Evolutionary conservation across 192 early-diverging fungal genomes (phyloP).

Genomic region (Entomortierella parvispora): DNA sequence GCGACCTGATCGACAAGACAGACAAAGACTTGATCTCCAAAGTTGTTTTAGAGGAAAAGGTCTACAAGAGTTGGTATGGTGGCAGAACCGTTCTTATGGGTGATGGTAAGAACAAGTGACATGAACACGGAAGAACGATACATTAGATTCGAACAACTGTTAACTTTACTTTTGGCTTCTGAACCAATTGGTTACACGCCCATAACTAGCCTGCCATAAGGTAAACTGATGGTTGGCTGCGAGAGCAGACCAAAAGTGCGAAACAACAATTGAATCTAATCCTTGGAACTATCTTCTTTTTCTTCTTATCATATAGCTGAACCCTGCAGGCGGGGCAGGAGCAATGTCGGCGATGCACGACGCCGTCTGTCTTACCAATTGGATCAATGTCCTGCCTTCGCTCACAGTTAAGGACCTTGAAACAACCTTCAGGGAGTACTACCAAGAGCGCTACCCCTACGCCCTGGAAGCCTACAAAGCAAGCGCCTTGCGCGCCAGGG

Average conservation of each 20-base stretch:
- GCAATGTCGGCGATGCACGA: slow-evolving; percentile 4
- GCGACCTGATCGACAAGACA: slow-evolving; percentile 7
- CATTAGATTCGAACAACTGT: no score
- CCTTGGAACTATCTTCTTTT: neutral
- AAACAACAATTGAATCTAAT: no score
- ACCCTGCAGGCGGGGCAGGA: slow-evolving; percentile 13
- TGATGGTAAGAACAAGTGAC: neutral
- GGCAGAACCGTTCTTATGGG: slow-evolving; percentile 8
- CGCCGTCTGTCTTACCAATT: neutral
- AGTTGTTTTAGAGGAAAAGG: slow-evolving; percentile 19
- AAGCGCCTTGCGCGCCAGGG: no score
- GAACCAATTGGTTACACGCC: neutral
- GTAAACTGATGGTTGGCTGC: neutral
- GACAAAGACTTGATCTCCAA: slow-evolving; percentile 8
- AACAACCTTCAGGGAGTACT: no score
- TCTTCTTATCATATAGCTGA: neutral
- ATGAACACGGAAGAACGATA: neutral
- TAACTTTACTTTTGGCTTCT: no score
- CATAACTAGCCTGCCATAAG: slow-evolving; percentile 1
- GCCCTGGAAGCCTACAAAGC: no score
- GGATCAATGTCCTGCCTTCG: neutral
- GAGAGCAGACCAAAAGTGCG: no score
- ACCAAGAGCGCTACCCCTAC: no score
- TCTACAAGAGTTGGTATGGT: slow-evolving; percentile 11
- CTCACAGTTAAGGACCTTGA: no score